Base-by-base conservation (phyloP, 1,139 yeast genomes). In the Blastobotrys indianensis region DNA sequence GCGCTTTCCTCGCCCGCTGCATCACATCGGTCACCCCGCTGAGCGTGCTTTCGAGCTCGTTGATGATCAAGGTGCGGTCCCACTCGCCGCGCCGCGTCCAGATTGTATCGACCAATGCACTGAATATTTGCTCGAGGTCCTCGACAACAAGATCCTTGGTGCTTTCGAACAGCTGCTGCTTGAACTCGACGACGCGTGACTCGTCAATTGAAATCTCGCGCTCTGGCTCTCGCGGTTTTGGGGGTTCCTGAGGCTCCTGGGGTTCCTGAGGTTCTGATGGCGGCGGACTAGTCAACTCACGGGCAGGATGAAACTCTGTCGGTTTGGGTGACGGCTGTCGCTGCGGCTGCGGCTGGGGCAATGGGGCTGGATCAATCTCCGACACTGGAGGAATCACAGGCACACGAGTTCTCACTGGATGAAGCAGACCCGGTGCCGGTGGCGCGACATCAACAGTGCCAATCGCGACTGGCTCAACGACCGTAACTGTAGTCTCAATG, bases 61-160 rank as follows among this genome's bases (percentile, higher is more conserved):
- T 50, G 13, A 62, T 44, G 51, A 66, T 60, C 3, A 47, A 54
- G 11, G 74, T 67, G 55, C 88, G 81, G 59, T 88, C 79, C 86
- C 95, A 82, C 5, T 67, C 63, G 42, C 71, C 65, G 45, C 95
- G 73, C 52, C 78, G 77, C 9, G 70, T 66, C 96, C 97, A 92
- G 2, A 85, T 73, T 11, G 81, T 70, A 44, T 85, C 92, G 70
- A 85, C 79, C 41, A 88, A 63, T 40, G 74, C 72, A 3, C 97
- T 81, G 70, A 83, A 82, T 11, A 82, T 65, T 41, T 77, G 77
- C 64, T 92, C 97, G 34, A 92, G 69, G 50, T 74, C 70, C 48
- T 85, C 94, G n/a, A 92, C 72, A 2, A 79, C 76, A 52, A 71
- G 73, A 16, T 70, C 71, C 11, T 67, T 70, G 0, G 94, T 77